Evolutionary conservation across 805 yeast genomes (phyloP), one percentile per base, ranked within the genome.

Genomic region (Yamadazyma olivae): DNA sequence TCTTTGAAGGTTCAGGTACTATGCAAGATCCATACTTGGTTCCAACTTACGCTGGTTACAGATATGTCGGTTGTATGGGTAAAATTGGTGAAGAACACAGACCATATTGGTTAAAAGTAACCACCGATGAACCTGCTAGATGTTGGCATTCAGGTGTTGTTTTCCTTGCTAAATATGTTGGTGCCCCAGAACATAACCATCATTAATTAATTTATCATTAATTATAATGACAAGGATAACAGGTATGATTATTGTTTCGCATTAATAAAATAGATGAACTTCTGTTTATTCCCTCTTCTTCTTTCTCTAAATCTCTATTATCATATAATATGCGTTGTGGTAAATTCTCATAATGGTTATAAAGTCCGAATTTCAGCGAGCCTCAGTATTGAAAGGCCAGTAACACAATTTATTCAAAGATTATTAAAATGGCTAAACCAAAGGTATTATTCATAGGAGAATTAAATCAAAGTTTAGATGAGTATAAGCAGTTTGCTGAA

Each of bases 91-190:
- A 89, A 40, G 82, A 93, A 49, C 98, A 90, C 70, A 81, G 78
- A 54, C 78, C 87, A 49, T 79, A 81, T 82, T 91, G 97, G 96
- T 77, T 90, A 72, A 81, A 80, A 67, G 95, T 95, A 54, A 83
- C 89, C 50, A 77, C 74, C 48, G 85, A 77, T 33, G 73, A 86
- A 67, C 83, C 83, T 44, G 85, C 85, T 51, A 88, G 99, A 81
- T 93, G 97, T 73, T 87, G 96, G 96, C 96, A 93, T 68, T 91
- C 98, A 67, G 99, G 99, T 67, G 83, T 90, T 52, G 95, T 89
- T 50, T 91, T 84, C 76, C 80, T 85, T 57, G 70, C 90, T 54
- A 85, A 89, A 70, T 83, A 81, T 70, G 75, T 90, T 55, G 97
- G 96, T 67, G 83, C 80, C 50, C 83, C 82, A 50, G 76, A 67